Conservation (phyloP, 257 asterid genomes). For the Salvia splendens region DNA sequence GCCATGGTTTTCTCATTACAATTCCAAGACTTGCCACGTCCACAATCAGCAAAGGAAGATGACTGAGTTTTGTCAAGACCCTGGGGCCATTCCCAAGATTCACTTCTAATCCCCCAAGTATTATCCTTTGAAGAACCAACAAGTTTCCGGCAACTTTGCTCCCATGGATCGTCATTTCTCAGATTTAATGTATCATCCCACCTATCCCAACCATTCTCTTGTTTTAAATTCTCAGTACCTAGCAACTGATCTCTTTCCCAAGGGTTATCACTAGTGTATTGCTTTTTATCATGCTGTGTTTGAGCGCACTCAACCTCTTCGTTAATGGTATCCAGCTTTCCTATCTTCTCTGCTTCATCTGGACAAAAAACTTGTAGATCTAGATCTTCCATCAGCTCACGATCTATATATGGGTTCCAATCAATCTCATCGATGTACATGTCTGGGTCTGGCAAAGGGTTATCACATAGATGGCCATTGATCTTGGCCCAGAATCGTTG, state of each 20-base stretch:
- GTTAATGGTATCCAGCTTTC: conserved; percentile 34
- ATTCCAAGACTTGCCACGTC: conserved; percentile 33
- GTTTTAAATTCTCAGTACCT: conserved; percentile 32
- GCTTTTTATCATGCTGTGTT: conserved; percentile 32
- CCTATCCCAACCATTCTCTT: conserved; percentile 46
- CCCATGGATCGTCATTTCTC: conserved; percentile 63
- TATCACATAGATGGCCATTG: conserved; percentile 55
- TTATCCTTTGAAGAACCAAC: conserved; percentile 44
- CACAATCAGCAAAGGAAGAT: conserved; percentile 25
- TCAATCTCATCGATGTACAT: conserved; percentile 66
- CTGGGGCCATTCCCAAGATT: conserved; percentile 44
- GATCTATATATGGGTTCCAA: conserved; percentile 74
- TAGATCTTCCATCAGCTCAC: conserved; percentile 64
- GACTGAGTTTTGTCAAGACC: conserved; percentile 31
- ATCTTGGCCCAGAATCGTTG: conserved; percentile 64
- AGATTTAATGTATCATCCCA: conserved; percentile 42
- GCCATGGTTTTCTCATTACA: conserved; percentile 27
- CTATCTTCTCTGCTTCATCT: conserved; percentile 43
- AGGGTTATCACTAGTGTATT: conserved; percentile 43
- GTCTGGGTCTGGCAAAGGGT: conserved; percentile 65
- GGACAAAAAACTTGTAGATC: conserved; percentile 64
- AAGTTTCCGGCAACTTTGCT: conserved; percentile 38
- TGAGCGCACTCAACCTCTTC: conserved; percentile 37
- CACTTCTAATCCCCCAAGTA: conserved; percentile 56
- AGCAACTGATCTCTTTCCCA: conserved; percentile 53